Evolutionary conservation across 1,284 basidiomycete genomes (phyloP), one percentile per base, ranked within the genome.

Genomic region (Cystobasidium slooffiae): DNA sequence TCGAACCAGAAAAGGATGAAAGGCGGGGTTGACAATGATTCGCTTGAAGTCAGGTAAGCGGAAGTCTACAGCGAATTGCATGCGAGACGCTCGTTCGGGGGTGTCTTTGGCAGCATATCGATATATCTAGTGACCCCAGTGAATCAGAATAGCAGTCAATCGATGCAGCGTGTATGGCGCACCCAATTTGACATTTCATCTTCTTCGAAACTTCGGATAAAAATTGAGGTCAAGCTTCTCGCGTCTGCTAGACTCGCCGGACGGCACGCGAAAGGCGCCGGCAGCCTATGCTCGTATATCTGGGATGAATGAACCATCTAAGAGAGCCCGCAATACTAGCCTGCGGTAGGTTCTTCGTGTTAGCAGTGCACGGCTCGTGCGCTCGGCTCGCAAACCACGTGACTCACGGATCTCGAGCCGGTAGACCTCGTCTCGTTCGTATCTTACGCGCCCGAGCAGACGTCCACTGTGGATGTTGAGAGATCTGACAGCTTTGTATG

Each of bases 171-270:
- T 20, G 2, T 20, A 56, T 18, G 12, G 55, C 64, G 16, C 31
- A 66, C 64, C 64, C 64, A 66, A 16, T 53, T 47, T 12, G 49
- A 39, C 64, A 66, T 66, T n/a, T 55, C 64, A 53, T 66, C 64
- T 39, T 66, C 64, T n/a, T 53, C 41, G 37, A 66, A 66, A 14
- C 64, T 55, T 53, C 39, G 24, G 16, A 66, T 66, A 49, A 66
- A 66, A 53, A 66, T 44, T 22, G 64, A 66, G 10, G 64, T 66
- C 64, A 66, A 37, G 6, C n/a, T 47, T 18, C 64, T 20, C 5
- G 64, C 64, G 43, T 66, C 64, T 10, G 49, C 64, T 6, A 66
- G 64, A 22, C 64, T 66, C 5, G 64, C 64, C 6, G 20, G 37
- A 7, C 51, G 24, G 49, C 24, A 66, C 10, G 14, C 3, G 8